Evolutionary conservation across 345 rosid species (phyloP), one percentile per base, ranked within the genome.

Genomic region (Dimocarpus longan): DNA sequence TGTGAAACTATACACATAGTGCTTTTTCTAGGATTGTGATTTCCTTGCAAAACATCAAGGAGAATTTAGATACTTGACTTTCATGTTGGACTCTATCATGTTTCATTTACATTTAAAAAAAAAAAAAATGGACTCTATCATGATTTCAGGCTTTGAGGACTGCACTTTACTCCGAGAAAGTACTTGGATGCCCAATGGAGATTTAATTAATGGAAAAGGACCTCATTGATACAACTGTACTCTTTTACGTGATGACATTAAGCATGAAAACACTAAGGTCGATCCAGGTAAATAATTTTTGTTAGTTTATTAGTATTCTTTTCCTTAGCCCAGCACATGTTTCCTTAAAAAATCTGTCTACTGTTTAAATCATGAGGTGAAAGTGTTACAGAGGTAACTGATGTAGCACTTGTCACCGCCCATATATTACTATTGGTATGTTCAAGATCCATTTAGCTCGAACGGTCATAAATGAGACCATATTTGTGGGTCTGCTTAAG

Each of bases 151-250:
- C 91, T 4, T 78, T 95, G 83, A 92, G 92, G 84, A 71, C 81
- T 8, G 78, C 26, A 56, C 93, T 95, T 70, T 97, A 92, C 82
- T 87, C 90, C 56, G 98, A 98, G 66, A 84, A 90, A 72, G 95
- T 91, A 40, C 98, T 95, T 26, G 98, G 26, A 88, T 95, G 93
- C 98, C 98, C 0, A 95, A 93, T 79, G 98, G 97, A 67, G 98
- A 93, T 82, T 89, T 93, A 46, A 93, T 95, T 70, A 93, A 95
- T 73, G 98, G 98, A 68, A 95, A 91, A 86, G 98, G 98, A 63
- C 97, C 98, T 44, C 93, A 80, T 81, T 77, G 83, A 76, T 93
- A 93, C 85, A 95, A 95, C 82, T 78, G 81, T 68, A 83, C 92
- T 62, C 84, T 87, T 39, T 95, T 95, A 8, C 94, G 91, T 48